Evolutionary conservation across 1,284 basidiomycete genomes (phyloP), one percentile per base, ranked within the genome.

Genomic region (Schizophyllum amplum): DNA sequence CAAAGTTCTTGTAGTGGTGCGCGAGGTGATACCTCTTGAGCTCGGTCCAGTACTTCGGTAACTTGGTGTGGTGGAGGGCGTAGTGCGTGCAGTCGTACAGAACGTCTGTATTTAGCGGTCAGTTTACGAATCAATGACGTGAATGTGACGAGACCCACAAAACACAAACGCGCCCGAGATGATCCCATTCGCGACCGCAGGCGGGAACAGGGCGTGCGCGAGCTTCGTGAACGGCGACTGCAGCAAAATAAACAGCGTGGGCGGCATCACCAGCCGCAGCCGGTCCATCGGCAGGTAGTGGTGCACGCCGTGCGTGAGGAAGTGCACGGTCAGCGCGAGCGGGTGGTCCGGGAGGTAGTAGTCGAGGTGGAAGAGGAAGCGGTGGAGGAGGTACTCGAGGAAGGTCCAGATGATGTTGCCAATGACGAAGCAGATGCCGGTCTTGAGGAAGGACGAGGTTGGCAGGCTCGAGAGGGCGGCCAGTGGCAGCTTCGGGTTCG

Each of bases 1-100:
- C 94, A 69, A 93, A 97, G 79, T 98, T 94, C 75, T 96, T 95
- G 79, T 95, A 98, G 72, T 98, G 96, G 69, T 98, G 95, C n/a
- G 94, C 94, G 62, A 99, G 83, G 68, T 99, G 96, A 68, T 98
- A 98, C 69, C 91, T 90, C 80, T 99, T 99, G 87, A 93, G 88
- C 69, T 94, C 86, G 57, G 81, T 81, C 71, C 98, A 73, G 74
- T 98, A 97, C 50, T 84, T 75, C 0, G 95, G 95, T 24, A 99
- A 83, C 62, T 79, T 85, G n/a, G 89, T 90, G 75, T 95, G 93
- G 68, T 95, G 93, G 55, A 94, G 77, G 20, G 87, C 89, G 57
- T 24, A 66, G 71, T 95, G 93, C 89, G 92, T 94, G 74, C 82
- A 86, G 69, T 95, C 93, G 72, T 96, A 95, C 51, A 92, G 68